Base-by-base conservation (phyloP, 805 yeast genomes). In the Candida dajiaensis region DNA sequence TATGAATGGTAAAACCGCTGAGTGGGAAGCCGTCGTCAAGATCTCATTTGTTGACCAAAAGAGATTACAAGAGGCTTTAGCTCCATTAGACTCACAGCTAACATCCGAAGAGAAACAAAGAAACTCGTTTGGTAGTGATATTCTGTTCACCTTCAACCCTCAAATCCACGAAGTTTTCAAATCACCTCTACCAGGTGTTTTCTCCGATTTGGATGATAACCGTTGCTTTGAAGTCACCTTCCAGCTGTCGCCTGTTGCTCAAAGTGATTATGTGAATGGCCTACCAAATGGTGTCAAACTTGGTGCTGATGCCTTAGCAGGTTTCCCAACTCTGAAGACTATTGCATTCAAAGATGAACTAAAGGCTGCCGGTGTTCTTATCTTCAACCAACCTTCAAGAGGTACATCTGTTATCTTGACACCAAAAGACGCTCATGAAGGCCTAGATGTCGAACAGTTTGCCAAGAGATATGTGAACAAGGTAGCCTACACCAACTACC, bases 1-100 rank as follows among this genome's bases (percentile, higher is more conserved):
- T 68, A 75, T 81, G 77, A 94, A 94, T 62, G 99, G 98, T 39
- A 94, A 94, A 64, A 87, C 89, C 46, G 95, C 94, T 2, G 84
- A 89, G 42, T 94, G 99, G 99, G 98, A 94, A 69, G 97, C 97
- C 11, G 97, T 94, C 46, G 96, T 94, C 7, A 76, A 88, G 57
- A 76, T 94, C 48, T 83, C 95, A 6, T 94, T 94, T 72, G 97
- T 94, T 40, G 97, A 94, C 54, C 89, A 85, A 58, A 66, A 77
- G 26, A 75, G 94, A 50, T 73, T 94, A 47, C 68, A 84, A 28
- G 80, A 73, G 4, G 92, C 92, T 1, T 77, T 94, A 77, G 71
- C 67, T 41, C 87, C 95, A 2, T 66, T 74, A 38, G 85, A 87
- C 47, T 58, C 68, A 1, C 74, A 73, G 50, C 69, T 94, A 47